These are phyloP conservation scores for Penicillium sclerotigenum DNA, from an alignment of 2,329 filamentous ascomycete species.

Conservation along the genomic window DNA sequence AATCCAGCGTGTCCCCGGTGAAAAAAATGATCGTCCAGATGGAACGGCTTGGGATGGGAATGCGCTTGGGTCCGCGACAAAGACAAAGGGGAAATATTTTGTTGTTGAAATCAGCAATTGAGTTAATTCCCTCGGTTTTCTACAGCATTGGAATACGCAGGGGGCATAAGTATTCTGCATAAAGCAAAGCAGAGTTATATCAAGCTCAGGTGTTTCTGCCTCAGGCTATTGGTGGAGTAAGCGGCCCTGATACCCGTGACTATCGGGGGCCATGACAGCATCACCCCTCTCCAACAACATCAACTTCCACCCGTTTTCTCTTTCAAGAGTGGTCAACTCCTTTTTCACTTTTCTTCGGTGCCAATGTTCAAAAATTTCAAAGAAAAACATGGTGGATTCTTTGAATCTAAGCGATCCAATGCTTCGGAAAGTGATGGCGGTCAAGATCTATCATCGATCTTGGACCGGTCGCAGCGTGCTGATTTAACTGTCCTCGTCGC, in stretches of 20 bases:
- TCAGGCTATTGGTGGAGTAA: slow-evolving; percentile 4
- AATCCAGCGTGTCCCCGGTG: slow-evolving; percentile 43
- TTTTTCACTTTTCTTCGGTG: not conserved
- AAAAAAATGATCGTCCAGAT: slow-evolving; percentile 37
- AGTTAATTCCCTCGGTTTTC: not conserved
- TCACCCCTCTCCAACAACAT: slow-evolving; percentile 3
- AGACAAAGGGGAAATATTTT: slow-evolving; percentile 69
- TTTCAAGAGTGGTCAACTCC: not conserved
- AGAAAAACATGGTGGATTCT: slow-evolving; percentile 30
- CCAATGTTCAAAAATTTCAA: slow-evolving; percentile 36
- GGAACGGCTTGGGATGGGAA: slow-evolving; percentile 64
- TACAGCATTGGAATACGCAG: not conserved
- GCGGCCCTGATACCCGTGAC: not conserved
- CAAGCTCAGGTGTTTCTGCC: not conserved
- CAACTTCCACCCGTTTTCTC: not conserved
- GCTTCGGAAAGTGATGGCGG: slow-evolving; percentile 25
- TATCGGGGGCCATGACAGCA: slow-evolving; percentile 6
- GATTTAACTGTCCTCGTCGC: slow-evolving; percentile 44
- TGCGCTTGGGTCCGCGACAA: slow-evolving; percentile 63
- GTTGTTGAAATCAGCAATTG: slow-evolving; percentile 58
- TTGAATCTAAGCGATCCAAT: slow-evolving; percentile 28
- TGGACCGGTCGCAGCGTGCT: slow-evolving; percentile 42
- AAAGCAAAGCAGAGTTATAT: not conserved
- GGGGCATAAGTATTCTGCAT: not conserved
- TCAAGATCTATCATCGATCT: slow-evolving; percentile 43